Evolutionary conservation across 768 basidiomycete species (phyloP).

Genomic region (Naematelia aurantialba): DNA sequence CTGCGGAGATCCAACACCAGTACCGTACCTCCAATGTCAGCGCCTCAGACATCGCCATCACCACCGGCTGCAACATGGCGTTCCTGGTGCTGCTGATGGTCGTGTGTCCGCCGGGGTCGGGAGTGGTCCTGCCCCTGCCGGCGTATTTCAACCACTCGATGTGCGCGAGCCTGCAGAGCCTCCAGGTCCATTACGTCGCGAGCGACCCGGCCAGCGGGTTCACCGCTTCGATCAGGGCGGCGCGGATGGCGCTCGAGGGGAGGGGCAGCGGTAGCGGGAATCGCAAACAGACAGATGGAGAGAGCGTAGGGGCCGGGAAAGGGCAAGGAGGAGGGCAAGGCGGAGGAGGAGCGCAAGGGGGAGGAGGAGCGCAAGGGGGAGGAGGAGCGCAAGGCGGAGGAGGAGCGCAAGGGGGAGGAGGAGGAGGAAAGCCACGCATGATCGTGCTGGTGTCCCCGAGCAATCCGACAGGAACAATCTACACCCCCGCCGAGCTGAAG

Average conservation of each 20-base stretch:
- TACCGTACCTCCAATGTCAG: slow-evolving; percentile 57
- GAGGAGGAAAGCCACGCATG: slow-evolving; percentile 56
- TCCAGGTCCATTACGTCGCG: slow-evolving; percentile 60
- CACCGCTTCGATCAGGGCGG: slow-evolving; percentile 58
- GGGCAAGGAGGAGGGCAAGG: slow-evolving; percentile 46
- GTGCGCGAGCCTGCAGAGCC: slow-evolving; percentile 63
- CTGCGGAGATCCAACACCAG: slow-evolving; percentile 60
- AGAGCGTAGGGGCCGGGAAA: slow-evolving; percentile 37
- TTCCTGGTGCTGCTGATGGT: slow-evolving; percentile 63
- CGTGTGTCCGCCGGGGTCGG: slow-evolving; percentile 66
- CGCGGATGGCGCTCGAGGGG: slow-evolving; percentile 23
- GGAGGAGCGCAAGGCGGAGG: neutral
- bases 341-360: slow-evolving; percentile 23
- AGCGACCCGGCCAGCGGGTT: slow-evolving; percentile 59
- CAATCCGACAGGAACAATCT: slow-evolving; percentile 64
- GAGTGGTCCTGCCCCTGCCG: slow-evolving; percentile 65
- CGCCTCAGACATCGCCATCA: slow-evolving; percentile 62
- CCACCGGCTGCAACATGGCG: slow-evolving; percentile 70
- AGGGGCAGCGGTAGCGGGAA: too few relatives aligned
- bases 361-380: neutral
- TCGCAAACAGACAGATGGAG: too few relatives aligned
- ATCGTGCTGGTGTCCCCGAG: slow-evolving; percentile 61
- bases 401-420: neutral
- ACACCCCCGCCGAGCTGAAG: slow-evolving; percentile 59
- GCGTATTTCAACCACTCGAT: slow-evolving; percentile 59